Evolutionary conservation across 139 green algal genomes (phyloP), one percentile per base, ranked within the genome.

Genomic region (Tetraselmis striata): DNA sequence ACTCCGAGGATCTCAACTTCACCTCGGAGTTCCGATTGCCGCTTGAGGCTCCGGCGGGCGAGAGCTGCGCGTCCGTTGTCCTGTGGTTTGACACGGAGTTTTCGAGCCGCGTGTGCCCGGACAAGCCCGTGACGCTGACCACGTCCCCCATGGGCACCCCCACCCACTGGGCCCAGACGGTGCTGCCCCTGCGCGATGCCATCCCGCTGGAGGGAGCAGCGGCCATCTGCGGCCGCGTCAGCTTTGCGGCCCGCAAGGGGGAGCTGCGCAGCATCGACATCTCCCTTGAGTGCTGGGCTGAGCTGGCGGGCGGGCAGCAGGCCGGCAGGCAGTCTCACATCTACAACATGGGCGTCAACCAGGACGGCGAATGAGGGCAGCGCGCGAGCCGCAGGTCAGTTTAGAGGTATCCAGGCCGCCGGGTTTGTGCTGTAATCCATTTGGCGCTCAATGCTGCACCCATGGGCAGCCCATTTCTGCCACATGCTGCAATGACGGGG

Each of bases 1-100:
- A 32, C 2, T 27, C 27, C 45, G 5, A 2, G 27, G 79, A 76
- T 2, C 25, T 77, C 23, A 26, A 76, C 23, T 78, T 76, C 79
- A 77, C 32, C 29, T 31, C 79, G 26, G 11, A 32, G 31, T 74
- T 30, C 74, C 22, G 74, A 2, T 18, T 77, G 74, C 23, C 25
- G 2, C 5, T 29, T 2, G 74, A 77, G 26, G 25, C 22, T 2
- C 26, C 2, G 26, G 74, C 74, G 74, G 23, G 23, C 2, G 45
- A 67, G 5, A 18, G 5, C 45, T 67, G 45, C 28, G 2, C 28
- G 2, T 32, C 78, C 18, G 29, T 99, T n/a, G 95, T 95, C 24
- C 31, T 99, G 77, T 99, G 96, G 96, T 99, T 99, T 87, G 95
- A 98, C 87, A 93, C 91, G 0, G 84, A 89, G 29, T 99, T 99